phyloP scores from a whole-genome alignment of 495 filamentous ascomycete species.

The Aspergillus wentii region DNA sequence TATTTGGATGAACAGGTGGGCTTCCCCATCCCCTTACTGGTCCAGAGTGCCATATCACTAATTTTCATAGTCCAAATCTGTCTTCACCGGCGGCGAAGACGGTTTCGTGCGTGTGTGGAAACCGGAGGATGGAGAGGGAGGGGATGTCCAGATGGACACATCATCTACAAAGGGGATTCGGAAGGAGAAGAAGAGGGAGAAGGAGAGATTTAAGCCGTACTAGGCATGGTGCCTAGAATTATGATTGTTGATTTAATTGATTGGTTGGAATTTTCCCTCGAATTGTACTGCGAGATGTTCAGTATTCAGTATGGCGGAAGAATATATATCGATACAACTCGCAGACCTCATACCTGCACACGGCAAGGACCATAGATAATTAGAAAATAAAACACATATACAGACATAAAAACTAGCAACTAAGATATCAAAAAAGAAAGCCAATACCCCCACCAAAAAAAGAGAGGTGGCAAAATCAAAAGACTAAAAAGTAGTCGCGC shows the following conservation, averaged over 20 bases:
- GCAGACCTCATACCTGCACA: no score
- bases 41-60: slow-evolving; percentile 2
- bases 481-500: slow-evolving; percentile 27
- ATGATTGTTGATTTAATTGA: no score
- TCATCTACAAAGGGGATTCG: slow-evolving; percentile 19
- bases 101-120: slow-evolving; percentile 55
- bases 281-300: no score
- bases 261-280: no score
- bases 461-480: neutral
- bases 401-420: no score
- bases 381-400: neutral
- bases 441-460: no score
- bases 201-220: slow-evolving; percentile 40
- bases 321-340: no score
- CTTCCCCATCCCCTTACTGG: slow-evolving; percentile 4
- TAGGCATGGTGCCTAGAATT: no score
- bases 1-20: slow-evolving; percentile 64
- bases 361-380: no score
- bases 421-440: no score
- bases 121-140: slow-evolving; percentile 17
- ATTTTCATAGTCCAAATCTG: slow-evolving; percentile 49
- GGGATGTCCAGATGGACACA: slow-evolving; percentile 10
- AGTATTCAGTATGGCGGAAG: no score
- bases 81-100: slow-evolving; percentile 79
- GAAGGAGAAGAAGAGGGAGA: slow-evolving; percentile 35